Percentiles rank a stretch among this genome's conserved stretches.
These are phyloP conservation scores for Auricularia cornea DNA, from an alignment of 768 basidiomycete species.

Conservation along the genomic window DNA sequence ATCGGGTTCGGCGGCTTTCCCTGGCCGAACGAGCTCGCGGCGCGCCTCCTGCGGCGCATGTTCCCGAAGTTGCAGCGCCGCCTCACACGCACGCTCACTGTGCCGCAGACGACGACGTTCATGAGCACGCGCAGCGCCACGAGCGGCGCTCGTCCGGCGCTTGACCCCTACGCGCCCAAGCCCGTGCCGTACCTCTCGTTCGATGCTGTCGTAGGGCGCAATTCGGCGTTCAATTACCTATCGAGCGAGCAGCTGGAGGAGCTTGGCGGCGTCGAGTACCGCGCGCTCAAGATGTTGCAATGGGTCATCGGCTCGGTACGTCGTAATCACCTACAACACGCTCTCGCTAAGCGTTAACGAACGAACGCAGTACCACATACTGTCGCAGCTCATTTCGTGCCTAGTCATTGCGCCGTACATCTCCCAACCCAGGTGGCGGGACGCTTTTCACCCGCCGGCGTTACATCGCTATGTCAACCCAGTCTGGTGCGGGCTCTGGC, in stretches of 20 bases:
- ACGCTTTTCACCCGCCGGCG: slow-evolving; percentile 50
- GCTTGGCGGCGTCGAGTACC: slow-evolving; percentile 88
- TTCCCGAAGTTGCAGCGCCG: slow-evolving; percentile 57
- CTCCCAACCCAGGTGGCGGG: slow-evolving; percentile 46
- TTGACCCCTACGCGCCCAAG: slow-evolving; percentile 34
- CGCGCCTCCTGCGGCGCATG: slow-evolving; percentile 38
- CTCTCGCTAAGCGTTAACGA: too few relatives aligned
- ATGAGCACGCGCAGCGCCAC: slow-evolving; percentile 15
- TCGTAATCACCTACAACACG: too few relatives aligned
- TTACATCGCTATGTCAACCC: slow-evolving; percentile 48
- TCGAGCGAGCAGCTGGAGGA: slow-evolving; percentile 83
- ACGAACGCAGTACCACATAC: slow-evolving; percentile 80
- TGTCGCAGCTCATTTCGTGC: slow-evolving; percentile 59
- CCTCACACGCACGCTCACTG: slow-evolving; percentile 63
- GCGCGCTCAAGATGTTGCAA: slow-evolving; percentile 68
- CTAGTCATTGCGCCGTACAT: slow-evolving; percentile 78
- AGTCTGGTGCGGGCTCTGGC: slow-evolving; percentile 43
- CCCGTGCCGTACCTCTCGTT: slow-evolving; percentile 78
- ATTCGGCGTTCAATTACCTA: slow-evolving; percentile 57
- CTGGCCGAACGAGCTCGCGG: slow-evolving; percentile 28
- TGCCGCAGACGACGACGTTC: slow-evolving; percentile 57
- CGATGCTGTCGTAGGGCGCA: slow-evolving; percentile 74
- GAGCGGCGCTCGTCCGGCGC: slow-evolving; percentile 14
- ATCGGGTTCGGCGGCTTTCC: slow-evolving; percentile 29
- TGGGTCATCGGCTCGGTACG: slow-evolving; percentile 74